Conservation (phyloP, 2,329 filamentous ascomycete genomes). For the Aschersonia sp. region DNA sequence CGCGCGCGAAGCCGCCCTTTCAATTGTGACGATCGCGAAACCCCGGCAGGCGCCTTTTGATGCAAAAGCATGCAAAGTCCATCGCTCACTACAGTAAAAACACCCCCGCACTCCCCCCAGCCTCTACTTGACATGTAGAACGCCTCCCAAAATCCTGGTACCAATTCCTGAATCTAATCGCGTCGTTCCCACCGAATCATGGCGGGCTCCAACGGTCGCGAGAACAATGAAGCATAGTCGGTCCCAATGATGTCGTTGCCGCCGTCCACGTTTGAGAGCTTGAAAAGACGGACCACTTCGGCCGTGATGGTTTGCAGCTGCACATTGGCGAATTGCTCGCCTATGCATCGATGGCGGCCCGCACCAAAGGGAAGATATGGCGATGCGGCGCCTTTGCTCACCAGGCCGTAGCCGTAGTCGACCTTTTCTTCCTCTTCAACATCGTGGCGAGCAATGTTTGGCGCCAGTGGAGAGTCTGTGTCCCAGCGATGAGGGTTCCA, state of each 20-base stretch:
- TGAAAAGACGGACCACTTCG: constrained; percentile 63
- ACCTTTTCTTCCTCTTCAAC: constrained; percentile 61
- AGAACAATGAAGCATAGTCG: constrained; percentile 58
- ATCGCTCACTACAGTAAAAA: no score
- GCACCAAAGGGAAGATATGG: constrained; percentile 93
- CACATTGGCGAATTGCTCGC: constrained; percentile 89
- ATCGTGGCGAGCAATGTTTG: constrained; percentile 26
- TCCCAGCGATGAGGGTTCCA: constrained; percentile 95
- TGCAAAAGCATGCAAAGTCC: no score
- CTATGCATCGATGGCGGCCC: constrained; percentile 85
- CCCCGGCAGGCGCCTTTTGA: no score
- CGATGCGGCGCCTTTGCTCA: constrained; percentile 78
- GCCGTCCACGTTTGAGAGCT: constrained; percentile 63
- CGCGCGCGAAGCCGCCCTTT: no score
- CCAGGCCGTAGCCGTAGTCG: constrained; percentile 86
- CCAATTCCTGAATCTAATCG: constrained; percentile 16
- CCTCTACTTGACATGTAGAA: no score
- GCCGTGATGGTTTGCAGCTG: constrained; percentile 79
- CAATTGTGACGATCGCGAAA: no score
- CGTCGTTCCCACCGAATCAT: constrained; percentile 64
- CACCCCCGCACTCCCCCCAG: no score
- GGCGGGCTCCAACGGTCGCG: constrained; percentile 55
- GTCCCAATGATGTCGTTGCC: constrained; percentile 52
- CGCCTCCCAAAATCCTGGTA: background rate
- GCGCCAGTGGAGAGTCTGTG: constrained; percentile 41